A percentile compares a stretch with the other conserved stretches of the same genome.
phyloP scores from a whole-genome alignment of 2,329 filamentous ascomycete species.

The Neonectria coccinea region DNA sequence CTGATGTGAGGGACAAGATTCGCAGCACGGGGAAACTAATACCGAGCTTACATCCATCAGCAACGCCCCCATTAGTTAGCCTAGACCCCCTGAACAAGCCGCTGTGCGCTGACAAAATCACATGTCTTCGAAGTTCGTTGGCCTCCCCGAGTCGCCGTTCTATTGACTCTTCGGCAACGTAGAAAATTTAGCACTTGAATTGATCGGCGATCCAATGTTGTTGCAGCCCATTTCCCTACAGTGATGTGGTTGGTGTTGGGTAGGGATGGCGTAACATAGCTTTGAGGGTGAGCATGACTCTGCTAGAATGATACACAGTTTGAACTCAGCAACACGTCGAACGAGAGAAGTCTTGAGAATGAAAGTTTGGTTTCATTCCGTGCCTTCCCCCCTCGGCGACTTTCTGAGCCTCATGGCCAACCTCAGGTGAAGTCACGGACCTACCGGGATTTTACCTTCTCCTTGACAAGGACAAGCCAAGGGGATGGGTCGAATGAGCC shows the following conservation, averaged over 20 bases:
- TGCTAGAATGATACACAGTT: too few relatives aligned
- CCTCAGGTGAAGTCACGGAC: background rate
- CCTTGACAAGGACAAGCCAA: background rate
- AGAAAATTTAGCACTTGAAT: background rate
- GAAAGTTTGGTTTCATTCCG: background rate
- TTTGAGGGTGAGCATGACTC: too few relatives aligned
- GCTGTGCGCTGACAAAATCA: too few relatives aligned
- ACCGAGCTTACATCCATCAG: too few relatives aligned
- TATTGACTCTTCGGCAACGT: too few relatives aligned
- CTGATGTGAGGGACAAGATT: too few relatives aligned
- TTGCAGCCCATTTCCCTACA: background rate
- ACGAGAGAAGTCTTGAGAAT: background rate
- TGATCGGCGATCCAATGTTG: background rate
- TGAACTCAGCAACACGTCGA: background rate
- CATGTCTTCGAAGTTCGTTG: too few relatives aligned
- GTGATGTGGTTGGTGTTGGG: too few relatives aligned
- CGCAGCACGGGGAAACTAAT: too few relatives aligned
- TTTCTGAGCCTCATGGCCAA: background rate
- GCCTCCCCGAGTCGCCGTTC: too few relatives aligned
- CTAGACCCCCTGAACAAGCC: too few relatives aligned
- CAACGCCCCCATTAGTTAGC: too few relatives aligned
- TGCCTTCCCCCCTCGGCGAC: background rate
- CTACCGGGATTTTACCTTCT: background rate
- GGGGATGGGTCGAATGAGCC: background rate
- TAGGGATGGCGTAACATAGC: background rate